Evolutionary conservation across 2,329 filamentous ascomycete species (phyloP), one percentile per base, ranked within the genome.

Genomic region (Karstenula rhodostoma): DNA sequence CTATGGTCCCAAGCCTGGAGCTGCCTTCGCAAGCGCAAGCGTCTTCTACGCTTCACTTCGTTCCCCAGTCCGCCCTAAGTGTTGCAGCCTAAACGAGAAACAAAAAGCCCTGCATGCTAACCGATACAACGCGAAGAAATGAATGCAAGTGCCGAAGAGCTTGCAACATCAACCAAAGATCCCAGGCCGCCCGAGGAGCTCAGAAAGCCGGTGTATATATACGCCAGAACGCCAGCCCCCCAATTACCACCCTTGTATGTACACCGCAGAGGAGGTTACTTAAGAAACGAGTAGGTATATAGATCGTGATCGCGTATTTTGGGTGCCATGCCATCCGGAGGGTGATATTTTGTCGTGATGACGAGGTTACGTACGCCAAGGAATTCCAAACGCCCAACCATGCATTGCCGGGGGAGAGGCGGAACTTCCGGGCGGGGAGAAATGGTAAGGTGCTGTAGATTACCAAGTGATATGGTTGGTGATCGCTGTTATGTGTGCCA

Each of bases 341-440:
- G 42, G 44, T 50, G 10, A 35, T 27, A 27, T 59, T 58, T 58
- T 50, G 33, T 12, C 13, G 37, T 53, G 60, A 52, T 52, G 56
- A 25, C 46, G 49, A 57, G 56, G 64, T 69, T 67, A 70, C 71
- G 65, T 72, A 65, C 67, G 69, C 72, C 70, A 70, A 70, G 67
- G 32, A 10, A 42, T 53, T 49, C 60, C 59, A 55, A 66, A 62
- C 63, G 70, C 69, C 70, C 59, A 58, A 59, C 64, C 67, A 73
- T 73, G 70, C 68, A 68, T 69, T 62, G 48, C 61, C 60, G 62
- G 59, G 59, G 57, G 57, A 63, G 29, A 65, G 63, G 67, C 62
- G 54, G 60, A 53, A 62, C 69, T 66, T 65, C 66, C 37, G 50
- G 50, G 54, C 55, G 59, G 64, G 62, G 62, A 67, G 61, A 69